Evolutionary conservation across 495 filamentous ascomycete species (phyloP).

Genomic region (Podospora pseudocomata): DNA sequence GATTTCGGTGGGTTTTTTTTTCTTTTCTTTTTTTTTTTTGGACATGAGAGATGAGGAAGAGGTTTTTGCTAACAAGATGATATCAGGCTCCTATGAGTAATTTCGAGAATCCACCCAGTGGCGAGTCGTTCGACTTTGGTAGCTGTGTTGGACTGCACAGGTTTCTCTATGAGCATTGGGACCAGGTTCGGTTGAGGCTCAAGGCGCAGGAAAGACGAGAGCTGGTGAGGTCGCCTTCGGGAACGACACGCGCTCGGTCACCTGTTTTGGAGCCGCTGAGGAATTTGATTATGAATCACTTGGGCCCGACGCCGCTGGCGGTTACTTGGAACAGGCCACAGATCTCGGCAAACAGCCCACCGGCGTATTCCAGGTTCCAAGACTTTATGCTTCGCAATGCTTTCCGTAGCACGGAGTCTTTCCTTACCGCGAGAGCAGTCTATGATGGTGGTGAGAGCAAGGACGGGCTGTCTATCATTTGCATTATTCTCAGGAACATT

Average conservation of each 20-base stretch:
- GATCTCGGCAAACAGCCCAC: conserved; percentile 54
- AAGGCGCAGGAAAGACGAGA: conserved; percentile 54
- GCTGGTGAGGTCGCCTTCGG: conserved; percentile 48
- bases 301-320: conserved; percentile 61
- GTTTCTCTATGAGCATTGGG: conserved; percentile 67
- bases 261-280: conserved; percentile 51
- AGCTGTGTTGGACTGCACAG: conserved; percentile 62
- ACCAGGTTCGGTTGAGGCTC: conserved; percentile 59
- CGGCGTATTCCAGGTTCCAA: conserved; percentile 62
- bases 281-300: conserved; percentile 53
- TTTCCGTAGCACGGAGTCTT: conserved; percentile 57
- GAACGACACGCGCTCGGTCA: conserved; percentile 42
- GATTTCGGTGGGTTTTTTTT: conserved; percentile 47
- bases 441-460: conserved; percentile 67
- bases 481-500: conserved; percentile 61
- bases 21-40: too few species aligned
- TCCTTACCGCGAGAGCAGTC: conserved; percentile 56
- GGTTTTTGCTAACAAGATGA: conserved; percentile 28
- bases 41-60: background rate
- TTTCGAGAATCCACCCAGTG: conserved; percentile 30
- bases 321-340: conserved; percentile 61
- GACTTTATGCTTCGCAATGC: conserved; percentile 67
- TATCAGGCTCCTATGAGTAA: conserved; percentile 27
- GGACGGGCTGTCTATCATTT: conserved; percentile 63
- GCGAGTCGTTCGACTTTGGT: conserved; percentile 63